A percentile compares a stretch with the other conserved stretches of the same genome.
These are phyloP conservation scores for Iris macrosiphon DNA, from an alignment of 106 monocot species.

Conservation along the genomic window DNA sequence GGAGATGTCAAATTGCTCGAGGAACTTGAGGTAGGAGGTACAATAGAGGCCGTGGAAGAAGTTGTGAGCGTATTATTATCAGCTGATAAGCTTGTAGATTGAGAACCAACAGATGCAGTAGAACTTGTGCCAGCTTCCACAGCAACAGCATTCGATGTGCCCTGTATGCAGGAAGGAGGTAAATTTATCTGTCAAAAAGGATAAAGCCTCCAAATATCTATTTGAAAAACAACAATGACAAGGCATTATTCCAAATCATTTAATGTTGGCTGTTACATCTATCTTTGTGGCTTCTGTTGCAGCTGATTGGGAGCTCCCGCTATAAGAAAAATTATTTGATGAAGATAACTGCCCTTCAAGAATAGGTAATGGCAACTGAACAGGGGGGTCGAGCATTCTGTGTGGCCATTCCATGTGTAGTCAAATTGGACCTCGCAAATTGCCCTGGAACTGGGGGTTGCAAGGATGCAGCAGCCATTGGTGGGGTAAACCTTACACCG, in stretches of 20 bases:
- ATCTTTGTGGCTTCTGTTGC: constrained; percentile 10
- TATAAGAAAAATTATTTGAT: constrained; percentile 34
- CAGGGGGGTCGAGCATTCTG: constrained; percentile 20
- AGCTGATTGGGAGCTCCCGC: constrained; percentile 15
- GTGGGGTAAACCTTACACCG: constrained; percentile 23
- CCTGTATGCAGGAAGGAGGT: constrained; percentile 29
- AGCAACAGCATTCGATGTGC: constrained; percentile 12
- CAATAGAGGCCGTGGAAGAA: constrained; percentile 5
- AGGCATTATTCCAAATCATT: no score
- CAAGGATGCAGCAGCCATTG: constrained; percentile 25
- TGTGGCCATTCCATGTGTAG: constrained; percentile 27
- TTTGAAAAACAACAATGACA: not conserved
- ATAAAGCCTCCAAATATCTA: not conserved
- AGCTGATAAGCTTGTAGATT: constrained; percentile 13
- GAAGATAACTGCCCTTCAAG: constrained; percentile 33
- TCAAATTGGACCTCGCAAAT: constrained; percentile 20
- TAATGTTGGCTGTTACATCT: no score
- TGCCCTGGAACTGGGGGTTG: constrained; percentile 68
- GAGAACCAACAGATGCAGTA: constrained; percentile 15
- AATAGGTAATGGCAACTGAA: constrained; percentile 23
- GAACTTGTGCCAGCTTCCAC: constrained; percentile 2
- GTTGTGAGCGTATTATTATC: constrained; percentile 17
- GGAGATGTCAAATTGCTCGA: constrained; percentile 10
- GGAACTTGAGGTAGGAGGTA: constrained; percentile 18
- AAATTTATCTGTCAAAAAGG: not conserved